phyloP scores from a whole-genome alignment of 768 basidiomycete species.

The Hygrophoropsis aurantiaca region DNA sequence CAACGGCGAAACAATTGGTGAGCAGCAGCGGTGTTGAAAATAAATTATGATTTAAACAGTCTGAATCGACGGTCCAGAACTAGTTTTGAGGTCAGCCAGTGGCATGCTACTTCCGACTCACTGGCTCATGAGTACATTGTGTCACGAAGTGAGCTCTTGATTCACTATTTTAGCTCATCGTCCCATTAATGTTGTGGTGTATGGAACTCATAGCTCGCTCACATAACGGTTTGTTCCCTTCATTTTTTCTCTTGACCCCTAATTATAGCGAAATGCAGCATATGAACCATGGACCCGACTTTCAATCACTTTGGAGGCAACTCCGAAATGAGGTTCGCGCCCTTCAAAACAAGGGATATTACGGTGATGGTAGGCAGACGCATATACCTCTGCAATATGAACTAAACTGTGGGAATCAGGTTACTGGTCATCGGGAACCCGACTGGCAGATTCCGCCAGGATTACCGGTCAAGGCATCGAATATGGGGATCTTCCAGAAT shows the following conservation, averaged over 20 bases:
- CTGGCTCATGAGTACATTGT: conserved; percentile 75
- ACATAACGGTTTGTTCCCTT: conserved; percentile 60
- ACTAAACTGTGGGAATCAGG: too few relatives aligned
- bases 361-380: conserved; percentile 64
- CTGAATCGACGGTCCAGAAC: conserved; percentile 44
- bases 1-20: conserved; percentile 76
- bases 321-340: conserved; percentile 64
- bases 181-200: conserved; percentile 4
- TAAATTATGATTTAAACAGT: not conserved
- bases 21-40: conserved; percentile 5
- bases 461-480: conserved; percentile 52
- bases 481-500: conserved; percentile 69
- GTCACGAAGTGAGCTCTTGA: conserved; percentile 68
- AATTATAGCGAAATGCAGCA: conserved; percentile 43
- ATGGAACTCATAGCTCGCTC: conserved; percentile 57
- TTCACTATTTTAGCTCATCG: conserved; percentile 8
- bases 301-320: conserved; percentile 72
- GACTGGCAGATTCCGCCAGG: conserved; percentile 63
- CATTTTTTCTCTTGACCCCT: not conserved
- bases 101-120: conserved; percentile 63
- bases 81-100: conserved; percentile 64
- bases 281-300: conserved; percentile 76
- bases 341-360: conserved; percentile 76
- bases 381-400: too few relatives aligned
- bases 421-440: conserved; percentile 78